Evolutionary conservation across 148 eudicot species (phyloP), one percentile per base, ranked within the genome.

Genomic region (Rhododendron kiyosumense): DNA sequence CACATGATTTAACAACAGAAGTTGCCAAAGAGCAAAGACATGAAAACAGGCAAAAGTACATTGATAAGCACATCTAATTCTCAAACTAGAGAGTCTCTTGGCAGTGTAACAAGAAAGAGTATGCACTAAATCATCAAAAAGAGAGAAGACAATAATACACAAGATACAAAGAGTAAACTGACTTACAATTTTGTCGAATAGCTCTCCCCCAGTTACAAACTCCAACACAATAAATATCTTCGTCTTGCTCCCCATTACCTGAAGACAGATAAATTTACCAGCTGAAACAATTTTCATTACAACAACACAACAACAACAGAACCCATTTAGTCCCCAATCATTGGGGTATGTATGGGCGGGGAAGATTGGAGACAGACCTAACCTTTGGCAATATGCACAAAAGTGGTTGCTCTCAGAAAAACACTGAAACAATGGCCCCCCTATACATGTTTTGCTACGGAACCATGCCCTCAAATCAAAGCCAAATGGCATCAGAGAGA

Each of bases 161-260:
- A 81, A 54, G 22, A 84, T 79, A 30, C 41, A 63, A 3, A 43
- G 46, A 26, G 71, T 46, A 78, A 73, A 85, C 28, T 54, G 77
- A 90, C 96, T 92, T 94, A 96, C 99, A 89, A 96, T 96, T 90
- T 95, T 95, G 91, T 95, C 99, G 83, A 96, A 96, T 49, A 96
- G 98, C 92, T 96, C 99, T 79, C 99, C 99, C 73, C 98, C 98
- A 7, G 95, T 96, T 61, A 94, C 94, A 85, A 93, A 96, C 89
- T 96, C 99, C 92, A 96, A 77, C 74, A 95, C 98, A 75, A 96
- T 92, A 88, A 88, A 96, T 83, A 96, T 95, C 92, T 96, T 95
- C 30, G 97, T 92, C 92, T 89, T 96, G 93, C 99, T 96, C 15
- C 90, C 99, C 98, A 95, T 93, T 86, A 96, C 99, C 99, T 96